Evolutionary conservation across 2,329 filamentous ascomycete species (phyloP).

Genomic region (Paecilomyces sp.): DNA sequence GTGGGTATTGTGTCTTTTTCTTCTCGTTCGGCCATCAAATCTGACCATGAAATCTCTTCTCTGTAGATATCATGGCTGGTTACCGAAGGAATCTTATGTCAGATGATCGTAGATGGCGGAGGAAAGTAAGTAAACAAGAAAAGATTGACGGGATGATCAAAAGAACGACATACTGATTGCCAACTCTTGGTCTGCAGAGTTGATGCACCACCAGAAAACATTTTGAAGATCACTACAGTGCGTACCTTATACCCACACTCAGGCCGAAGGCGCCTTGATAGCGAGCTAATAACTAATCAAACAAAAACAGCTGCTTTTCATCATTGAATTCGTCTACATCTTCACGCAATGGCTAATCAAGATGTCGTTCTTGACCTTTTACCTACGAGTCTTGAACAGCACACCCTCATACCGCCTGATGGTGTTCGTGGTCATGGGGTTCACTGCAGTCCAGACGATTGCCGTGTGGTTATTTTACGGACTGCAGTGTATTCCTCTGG

Average conservation of each 20-base stretch:
- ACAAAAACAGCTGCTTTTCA: not conserved
- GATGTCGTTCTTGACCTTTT: not conserved
- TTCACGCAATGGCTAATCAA: not conserved
- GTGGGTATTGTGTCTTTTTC: not conserved
- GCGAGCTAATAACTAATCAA: not conserved
- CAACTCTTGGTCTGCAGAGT: not conserved
- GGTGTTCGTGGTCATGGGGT: not conserved
- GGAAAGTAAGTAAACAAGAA: not conserved
- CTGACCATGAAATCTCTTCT: not conserved
- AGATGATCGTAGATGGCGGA: not conserved
- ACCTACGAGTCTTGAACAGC: not conserved
- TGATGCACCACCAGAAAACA: not conserved
- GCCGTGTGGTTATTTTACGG: not conserved
- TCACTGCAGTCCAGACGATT: not conserved
- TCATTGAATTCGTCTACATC: slow-evolving; percentile 1
- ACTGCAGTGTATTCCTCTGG: not conserved
- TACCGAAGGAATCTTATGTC: not conserved
- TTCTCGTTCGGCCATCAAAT: not conserved
- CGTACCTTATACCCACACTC: not conserved
- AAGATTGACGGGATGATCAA: not conserved
- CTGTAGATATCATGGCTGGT: not conserved
- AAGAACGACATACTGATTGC: not conserved
- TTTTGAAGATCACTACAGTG: not conserved
- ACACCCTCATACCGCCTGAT: not conserved
- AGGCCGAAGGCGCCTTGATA: no score